Evolutionary conservation across 345 rosid genomes (phyloP).

Genomic region (Garcia nutans): DNA sequence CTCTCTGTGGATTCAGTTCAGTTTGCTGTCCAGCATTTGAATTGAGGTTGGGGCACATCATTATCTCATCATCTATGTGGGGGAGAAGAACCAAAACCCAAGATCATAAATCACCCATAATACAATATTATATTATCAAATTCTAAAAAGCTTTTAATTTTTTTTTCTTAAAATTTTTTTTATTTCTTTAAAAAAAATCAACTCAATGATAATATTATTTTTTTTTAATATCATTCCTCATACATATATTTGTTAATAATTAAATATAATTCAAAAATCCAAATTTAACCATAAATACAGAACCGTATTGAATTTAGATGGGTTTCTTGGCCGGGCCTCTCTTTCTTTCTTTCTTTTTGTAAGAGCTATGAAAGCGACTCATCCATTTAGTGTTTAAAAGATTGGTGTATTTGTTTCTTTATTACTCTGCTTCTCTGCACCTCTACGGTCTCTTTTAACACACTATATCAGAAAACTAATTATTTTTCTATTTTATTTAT

Average conservation of each 20-base stretch:
- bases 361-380: constrained; percentile 36
- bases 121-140: constrained; percentile 17
- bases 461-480: not conserved
- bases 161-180: not conserved
- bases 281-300: no score
- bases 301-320: no score
- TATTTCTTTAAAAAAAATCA: no score
- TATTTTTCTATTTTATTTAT: not conserved
- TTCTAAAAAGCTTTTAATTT: not conserved
- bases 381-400: constrained; percentile 34
- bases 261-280: no score
- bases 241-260: no score
- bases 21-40: constrained; percentile 41
- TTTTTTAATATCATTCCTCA: no score
- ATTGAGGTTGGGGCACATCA: constrained; percentile 50
- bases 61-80: constrained; percentile 80
- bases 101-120: constrained; percentile 18
- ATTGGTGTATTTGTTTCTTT: constrained; percentile 16
- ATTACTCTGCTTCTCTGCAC: constrained; percentile 13
- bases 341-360: not conserved
- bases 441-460: constrained; percentile 17
- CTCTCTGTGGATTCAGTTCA: constrained; percentile 8
- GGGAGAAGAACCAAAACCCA: constrained; percentile 42
- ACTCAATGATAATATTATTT: not conserved
- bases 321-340: not conserved